Evolutionary conservation across 192 early-diverging fungal genomes (phyloP).

Genomic region (Entomortierella parvispora): DNA sequence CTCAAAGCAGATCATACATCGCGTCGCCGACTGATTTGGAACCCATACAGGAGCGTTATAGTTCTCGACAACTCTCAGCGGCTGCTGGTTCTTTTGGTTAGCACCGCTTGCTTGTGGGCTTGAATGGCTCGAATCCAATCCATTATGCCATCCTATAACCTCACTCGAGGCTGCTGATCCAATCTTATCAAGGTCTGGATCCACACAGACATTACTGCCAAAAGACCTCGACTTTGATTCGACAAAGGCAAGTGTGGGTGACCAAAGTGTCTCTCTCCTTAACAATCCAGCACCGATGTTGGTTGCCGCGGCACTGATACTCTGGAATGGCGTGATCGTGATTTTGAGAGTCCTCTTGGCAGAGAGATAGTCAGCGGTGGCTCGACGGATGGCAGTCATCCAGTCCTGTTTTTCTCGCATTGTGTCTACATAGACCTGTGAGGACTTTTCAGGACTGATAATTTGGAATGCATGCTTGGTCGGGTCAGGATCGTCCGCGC

Average conservation of each 20-base stretch:
- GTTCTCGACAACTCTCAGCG: slow-evolving; percentile 72
- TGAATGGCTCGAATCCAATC: background rate
- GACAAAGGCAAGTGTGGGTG: slow-evolving; percentile 6
- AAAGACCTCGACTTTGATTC: slow-evolving; percentile 12
- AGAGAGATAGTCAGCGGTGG: slow-evolving; percentile 65
- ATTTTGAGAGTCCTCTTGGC: slow-evolving; percentile 72
- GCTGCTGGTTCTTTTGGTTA: slow-evolving; percentile 3
- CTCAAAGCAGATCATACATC: slow-evolving; percentile 78
- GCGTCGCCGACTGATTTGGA: slow-evolving; percentile 71
- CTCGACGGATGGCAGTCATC: slow-evolving; percentile 68
- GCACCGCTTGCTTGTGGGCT: background rate
- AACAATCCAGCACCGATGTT: slow-evolving; percentile 28
- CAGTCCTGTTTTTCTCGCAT: slow-evolving; percentile 67
- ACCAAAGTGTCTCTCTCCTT: slow-evolving; percentile 39
- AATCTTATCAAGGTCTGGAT: slow-evolving; percentile 6
- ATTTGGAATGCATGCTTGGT: slow-evolving; percentile 79
- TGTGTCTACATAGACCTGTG: slow-evolving; percentile 74
- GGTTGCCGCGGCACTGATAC: slow-evolving; percentile 31
- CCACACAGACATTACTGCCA: background rate
- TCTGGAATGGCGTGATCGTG: slow-evolving; percentile 37
- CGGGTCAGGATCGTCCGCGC: slow-evolving; percentile 62
- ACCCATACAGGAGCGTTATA: slow-evolving; percentile 78
- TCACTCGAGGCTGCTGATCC: background rate
- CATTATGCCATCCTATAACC: background rate
- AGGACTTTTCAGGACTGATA: slow-evolving; percentile 83